Evolutionary conservation across 148 eudicot genomes (phyloP), one percentile per base, ranked within the genome.

Genomic region (Bassia scoparia): DNA sequence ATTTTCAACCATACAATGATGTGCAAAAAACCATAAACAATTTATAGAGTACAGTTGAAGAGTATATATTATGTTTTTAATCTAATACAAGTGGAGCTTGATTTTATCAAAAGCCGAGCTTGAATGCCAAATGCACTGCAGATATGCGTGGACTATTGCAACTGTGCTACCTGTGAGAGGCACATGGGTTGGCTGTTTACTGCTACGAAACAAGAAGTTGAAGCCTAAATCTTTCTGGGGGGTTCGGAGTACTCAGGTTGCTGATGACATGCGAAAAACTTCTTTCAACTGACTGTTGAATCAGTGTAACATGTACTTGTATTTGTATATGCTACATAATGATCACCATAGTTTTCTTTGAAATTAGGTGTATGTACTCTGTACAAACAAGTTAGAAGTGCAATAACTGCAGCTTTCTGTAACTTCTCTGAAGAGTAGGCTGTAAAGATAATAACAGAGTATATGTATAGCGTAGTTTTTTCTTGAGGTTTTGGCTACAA

Each of bases 111-210:
- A 53, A 7, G 26, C 16, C 5, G 26, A 53, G 26, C 58, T 53
- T 53, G 58, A 20, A n/a, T 53, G 26, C 43, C 58, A 21, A 37
- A 70, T 55, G 20, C 63, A 58, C 48, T 83, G 61, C 87, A 95
- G 99, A 73, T 95, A 92, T 80, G 94, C 96, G 20, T 95, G 99
- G 99, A 90, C 97, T 30, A 83, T 90, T 69, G 93, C 92, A 80
- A 88, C 46, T 95, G 99, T 75, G 84, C 81, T 60, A 81, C 81
- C 54, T 95, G 99, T 70, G 90, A 86, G 77, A 76, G 78, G 59
- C 96, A 88, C 43, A 79, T 95, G 92, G 99, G 99, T 11, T 95
- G 97, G 99, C 80, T 87, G 67, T 95, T 95, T 65, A 89, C 96
- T 8, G 92, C 99, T 5, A 83, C 89, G n/a, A 44, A 83, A 73